phyloP scores from a whole-genome alignment of 2,329 filamentous ascomycete species.

The Chaetomiaceae sp. region DNA sequence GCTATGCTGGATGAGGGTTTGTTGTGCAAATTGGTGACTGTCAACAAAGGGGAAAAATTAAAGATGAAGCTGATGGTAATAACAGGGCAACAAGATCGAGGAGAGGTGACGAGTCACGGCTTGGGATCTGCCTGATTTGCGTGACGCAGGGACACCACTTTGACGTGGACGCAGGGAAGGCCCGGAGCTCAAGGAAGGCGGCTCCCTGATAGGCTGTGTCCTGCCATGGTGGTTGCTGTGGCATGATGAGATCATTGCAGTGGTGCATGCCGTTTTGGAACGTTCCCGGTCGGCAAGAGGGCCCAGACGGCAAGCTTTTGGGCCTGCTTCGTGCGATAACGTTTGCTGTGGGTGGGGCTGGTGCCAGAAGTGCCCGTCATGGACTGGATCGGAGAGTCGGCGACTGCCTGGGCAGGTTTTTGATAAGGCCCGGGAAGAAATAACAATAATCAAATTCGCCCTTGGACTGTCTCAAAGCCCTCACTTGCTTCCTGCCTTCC shows the following conservation, averaged over 20 bases:
- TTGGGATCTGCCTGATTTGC: neutral
- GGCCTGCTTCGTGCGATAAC: too few species aligned
- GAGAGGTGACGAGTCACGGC: neutral
- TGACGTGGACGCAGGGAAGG: neutral
- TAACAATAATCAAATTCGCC: constrained; percentile 8
- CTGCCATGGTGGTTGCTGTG: constrained; percentile 10
- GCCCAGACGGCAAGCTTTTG: too few species aligned
- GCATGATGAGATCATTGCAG: constrained; percentile 30
- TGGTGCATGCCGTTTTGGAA: constrained; percentile 5
- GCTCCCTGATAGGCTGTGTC: constrained; percentile 4
- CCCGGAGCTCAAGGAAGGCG: neutral
- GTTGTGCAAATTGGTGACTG: neutral
- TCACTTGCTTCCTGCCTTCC: constrained; percentile 11
- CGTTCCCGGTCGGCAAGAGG: too few species aligned
- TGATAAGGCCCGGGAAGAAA: constrained; percentile 7
- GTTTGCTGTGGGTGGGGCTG: too few species aligned
- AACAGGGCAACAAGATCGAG: neutral
- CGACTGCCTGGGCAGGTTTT: constrained; percentile 16
- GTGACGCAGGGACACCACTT: neutral
- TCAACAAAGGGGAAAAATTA: too few species aligned
- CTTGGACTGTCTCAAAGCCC: constrained; percentile 17
- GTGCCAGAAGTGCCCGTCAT: constrained; percentile 7
- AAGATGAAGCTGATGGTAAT: too few species aligned
- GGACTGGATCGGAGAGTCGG: too few species aligned
- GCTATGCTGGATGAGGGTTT: neutral